Percentiles rank a stretch among this genome's conserved stretches.
Conservation (phyloP, 2,329 filamentous ascomycete genomes). For the Botryotinia convoluta region DNA sequence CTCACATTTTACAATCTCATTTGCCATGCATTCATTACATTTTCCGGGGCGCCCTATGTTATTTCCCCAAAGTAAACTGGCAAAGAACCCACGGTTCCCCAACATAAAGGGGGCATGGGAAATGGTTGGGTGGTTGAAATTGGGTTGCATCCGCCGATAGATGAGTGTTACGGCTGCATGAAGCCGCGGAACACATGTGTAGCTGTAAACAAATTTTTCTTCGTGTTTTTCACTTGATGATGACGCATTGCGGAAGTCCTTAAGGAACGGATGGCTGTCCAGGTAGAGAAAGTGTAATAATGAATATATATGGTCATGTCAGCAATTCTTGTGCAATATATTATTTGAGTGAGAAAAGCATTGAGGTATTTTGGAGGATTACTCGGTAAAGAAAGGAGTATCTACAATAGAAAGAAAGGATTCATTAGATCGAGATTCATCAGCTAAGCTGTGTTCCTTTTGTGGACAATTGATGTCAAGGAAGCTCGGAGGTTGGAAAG, state of each 20-base stretch:
- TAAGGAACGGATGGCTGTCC: background rate
- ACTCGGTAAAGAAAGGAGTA: slow-evolving; percentile 17
- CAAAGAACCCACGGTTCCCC: background rate
- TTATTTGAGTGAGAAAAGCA: slow-evolving; percentile 2
- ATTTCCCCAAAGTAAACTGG: slow-evolving; percentile 4
- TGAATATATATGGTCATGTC: slow-evolving; percentile 17
- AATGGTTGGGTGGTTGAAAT: slow-evolving; percentile 15
- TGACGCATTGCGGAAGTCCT: slow-evolving; percentile 14
- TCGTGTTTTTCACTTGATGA: slow-evolving; percentile 19
- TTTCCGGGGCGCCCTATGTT: background rate
- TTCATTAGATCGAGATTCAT: background rate
- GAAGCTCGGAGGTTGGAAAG: background rate
- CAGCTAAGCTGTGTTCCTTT: background rate
- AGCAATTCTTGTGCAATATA: slow-evolving; percentile 18
- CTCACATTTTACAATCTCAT: background rate
- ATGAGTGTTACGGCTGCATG: slow-evolving; percentile 17
- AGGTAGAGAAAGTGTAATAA: background rate
- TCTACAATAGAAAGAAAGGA: background rate
- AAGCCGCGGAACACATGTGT: slow-evolving; percentile 20
- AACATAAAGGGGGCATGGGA: slow-evolving; percentile 6
- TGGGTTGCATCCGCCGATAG: slow-evolving; percentile 21
- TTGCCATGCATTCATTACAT: slow-evolving; percentile 3
- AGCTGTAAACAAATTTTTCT: slow-evolving; percentile 16
- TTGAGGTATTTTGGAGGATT: background rate
- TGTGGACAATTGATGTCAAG: background rate